Conservation (phyloP, 108 stramenopile species). For the Cyclotella distinguenda region DNA sequence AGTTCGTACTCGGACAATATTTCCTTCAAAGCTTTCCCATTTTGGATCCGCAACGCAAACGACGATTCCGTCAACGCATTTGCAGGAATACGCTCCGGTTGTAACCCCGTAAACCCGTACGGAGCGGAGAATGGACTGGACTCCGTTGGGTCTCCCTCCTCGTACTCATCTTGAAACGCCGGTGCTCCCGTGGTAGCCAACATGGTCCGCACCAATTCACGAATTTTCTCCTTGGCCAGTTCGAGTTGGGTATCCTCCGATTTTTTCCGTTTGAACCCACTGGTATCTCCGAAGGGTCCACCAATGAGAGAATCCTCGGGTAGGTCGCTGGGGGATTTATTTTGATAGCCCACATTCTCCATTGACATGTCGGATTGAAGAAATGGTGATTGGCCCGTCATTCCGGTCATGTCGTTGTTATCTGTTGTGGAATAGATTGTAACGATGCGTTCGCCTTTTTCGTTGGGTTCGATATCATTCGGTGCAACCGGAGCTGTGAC, state of each 20-base stretch:
- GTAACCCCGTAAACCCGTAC: slow-evolving; percentile 74
- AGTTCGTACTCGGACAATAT: slow-evolving; percentile 75
- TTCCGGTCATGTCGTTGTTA: slow-evolving; percentile 79
- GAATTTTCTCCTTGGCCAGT: slow-evolving; percentile 61
- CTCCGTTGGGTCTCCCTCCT: slow-evolving; percentile 11
- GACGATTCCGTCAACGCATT: slow-evolving; percentile 60
- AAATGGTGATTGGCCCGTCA: slow-evolving; percentile 21
- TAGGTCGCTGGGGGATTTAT: not conserved
- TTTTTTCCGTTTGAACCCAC: slow-evolving; percentile 32
- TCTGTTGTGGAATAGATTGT: slow-evolving; percentile 82
- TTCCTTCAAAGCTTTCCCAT: slow-evolving; percentile 67
- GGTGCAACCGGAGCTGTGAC: slow-evolving; percentile 65
- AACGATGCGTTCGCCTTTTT: slow-evolving; percentile 79
- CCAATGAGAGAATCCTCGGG: slow-evolving; percentile 41
- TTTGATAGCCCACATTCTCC: slow-evolving; percentile 24
- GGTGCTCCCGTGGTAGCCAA: slow-evolving; percentile 81
- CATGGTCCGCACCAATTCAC: slow-evolving; percentile 61
- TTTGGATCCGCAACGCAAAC: slow-evolving; percentile 52
- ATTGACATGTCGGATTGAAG: slow-evolving; percentile 22
- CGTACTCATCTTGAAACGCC: slow-evolving; percentile 66
- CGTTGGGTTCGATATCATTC: slow-evolving; percentile 58
- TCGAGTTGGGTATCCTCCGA: slow-evolving; percentile 55
- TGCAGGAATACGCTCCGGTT: slow-evolving; percentile 68
- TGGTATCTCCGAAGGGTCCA: slow-evolving; percentile 46
- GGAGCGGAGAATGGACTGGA: slow-evolving; percentile 42